Evolutionary conservation across 768 basidiomycete species (phyloP), one percentile per base, ranked within the genome.

Genomic region (Paxillus involutus): DNA sequence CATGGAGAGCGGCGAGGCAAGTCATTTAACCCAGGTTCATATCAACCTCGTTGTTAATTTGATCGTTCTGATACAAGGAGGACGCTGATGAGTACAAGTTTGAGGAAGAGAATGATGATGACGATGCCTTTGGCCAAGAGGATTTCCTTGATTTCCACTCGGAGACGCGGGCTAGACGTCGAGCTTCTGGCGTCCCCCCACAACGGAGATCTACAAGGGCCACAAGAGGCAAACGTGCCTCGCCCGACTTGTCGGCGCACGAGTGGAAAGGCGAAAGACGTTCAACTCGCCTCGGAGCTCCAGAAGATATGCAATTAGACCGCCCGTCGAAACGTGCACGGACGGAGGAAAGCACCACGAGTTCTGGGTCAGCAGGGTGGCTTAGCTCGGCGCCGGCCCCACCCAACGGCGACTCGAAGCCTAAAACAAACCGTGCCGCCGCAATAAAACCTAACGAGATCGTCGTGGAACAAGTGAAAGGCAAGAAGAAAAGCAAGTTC

Each of bases 401-500:
- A 13, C 50, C 63, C 35, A 67, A 66, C 32, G 68, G 64, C 19
- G 78, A 75, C 49, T 59, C 81, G 36, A 77, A 72, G 57, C 64
- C 80, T 51, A 86, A 83, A 68, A 70, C 65, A 16, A 77, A 79
- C 44, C 82, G 86, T 42, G 84, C 86, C 0, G 83, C 88, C 14
- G 83, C 82, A 35, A 65, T 89, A 58, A 90, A 85, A 64, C 81
- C 87, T 13, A 84, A 77, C 35, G 89, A 93, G 65, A 74, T 84
- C 41, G 86, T 86, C n/a, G 58, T 90, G 65, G 90, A 90, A 53
- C 80, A 86, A 55, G 77, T 90, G 21, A 83, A 81, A 33, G 89
- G 90, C 56, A 90, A 86, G 75, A 92, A 89, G 74, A 85, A 80
- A 69, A 92, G 91, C 64, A 91, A 88, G 63, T 92, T 85, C 67